These are phyloP conservation scores for Zygoascus sp. DNA, from an alignment of 1,139 yeast genomes.

Conservation along the genomic window DNA sequence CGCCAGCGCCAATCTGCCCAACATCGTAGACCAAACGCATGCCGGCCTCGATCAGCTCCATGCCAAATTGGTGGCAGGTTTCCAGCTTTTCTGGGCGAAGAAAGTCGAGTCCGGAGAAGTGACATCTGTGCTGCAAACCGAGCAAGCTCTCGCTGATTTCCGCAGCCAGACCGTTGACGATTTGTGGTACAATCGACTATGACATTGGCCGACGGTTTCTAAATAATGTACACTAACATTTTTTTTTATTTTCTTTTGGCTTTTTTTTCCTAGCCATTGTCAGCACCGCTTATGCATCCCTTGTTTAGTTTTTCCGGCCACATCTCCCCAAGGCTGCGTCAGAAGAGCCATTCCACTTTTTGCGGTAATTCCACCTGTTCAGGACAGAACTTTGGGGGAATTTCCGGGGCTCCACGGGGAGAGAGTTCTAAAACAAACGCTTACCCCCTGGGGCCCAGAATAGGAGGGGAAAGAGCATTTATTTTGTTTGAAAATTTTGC, in stretches of 20 bases:
- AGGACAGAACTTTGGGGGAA: background rate
- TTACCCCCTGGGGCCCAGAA: background rate
- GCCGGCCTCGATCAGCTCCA: background rate
- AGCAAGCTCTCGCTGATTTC: constrained; percentile 25
- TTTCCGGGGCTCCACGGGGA: background rate
- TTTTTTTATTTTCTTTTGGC: background rate
- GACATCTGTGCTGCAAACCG: constrained; percentile 34
- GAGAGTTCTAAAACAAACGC: background rate
- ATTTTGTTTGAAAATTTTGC: background rate
- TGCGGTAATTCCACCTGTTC: background rate
- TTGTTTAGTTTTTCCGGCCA: background rate
- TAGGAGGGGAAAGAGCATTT: background rate
- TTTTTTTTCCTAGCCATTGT: no score
- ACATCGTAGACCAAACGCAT: background rate
- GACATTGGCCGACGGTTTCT: no score
- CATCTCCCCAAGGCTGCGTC: background rate
- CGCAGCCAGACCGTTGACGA: constrained; percentile 2
- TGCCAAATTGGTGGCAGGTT: constrained; percentile 23
- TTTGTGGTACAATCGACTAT: constrained; percentile 11
- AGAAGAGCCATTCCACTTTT: background rate
- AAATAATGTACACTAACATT: no score
- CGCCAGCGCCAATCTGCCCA: background rate
- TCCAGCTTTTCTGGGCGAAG: constrained; percentile 32
- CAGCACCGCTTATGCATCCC: no score
- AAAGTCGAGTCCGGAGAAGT: constrained; percentile 27